Conservation (phyloP, 1,139 yeast species). For the Suhomyces bokatorum region DNA sequence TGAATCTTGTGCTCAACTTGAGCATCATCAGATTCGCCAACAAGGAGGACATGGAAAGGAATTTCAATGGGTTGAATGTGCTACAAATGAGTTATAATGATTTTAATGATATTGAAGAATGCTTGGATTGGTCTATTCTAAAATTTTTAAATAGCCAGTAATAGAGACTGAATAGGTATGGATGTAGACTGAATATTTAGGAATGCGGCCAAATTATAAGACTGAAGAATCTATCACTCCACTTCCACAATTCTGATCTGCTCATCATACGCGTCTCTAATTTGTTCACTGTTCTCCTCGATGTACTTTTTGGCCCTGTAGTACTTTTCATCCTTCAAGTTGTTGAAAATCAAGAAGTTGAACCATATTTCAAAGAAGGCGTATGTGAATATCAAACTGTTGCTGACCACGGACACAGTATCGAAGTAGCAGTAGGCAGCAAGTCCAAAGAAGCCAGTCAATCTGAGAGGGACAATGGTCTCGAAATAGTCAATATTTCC, state of each 20-base stretch:
- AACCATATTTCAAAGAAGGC: slow-evolving; percentile 73
- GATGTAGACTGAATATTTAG: too few relatives aligned
- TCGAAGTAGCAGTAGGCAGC: slow-evolving; percentile 47
- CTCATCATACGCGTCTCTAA: slow-evolving; percentile 31
- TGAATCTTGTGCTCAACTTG: slow-evolving; percentile 37
- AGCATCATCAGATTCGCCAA: slow-evolving; percentile 35
- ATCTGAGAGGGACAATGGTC: slow-evolving; percentile 66
- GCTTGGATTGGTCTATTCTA: slow-evolving; percentile 61
- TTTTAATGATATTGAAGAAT: slow-evolving; percentile 60
- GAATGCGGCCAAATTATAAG: too few relatives aligned
- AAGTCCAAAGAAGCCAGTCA: slow-evolving; percentile 54
- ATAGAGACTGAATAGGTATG: not conserved
- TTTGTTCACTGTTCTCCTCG: slow-evolving; percentile 37
- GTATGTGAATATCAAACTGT: slow-evolving; percentile 61
- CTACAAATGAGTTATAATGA: slow-evolving; percentile 56
- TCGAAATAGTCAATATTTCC: slow-evolving; percentile 61
- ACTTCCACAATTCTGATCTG: slow-evolving; percentile 29
- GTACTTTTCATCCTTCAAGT: slow-evolving; percentile 63
- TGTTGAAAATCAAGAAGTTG: slow-evolving; percentile 61
- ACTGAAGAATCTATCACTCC: not conserved
- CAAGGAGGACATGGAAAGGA: slow-evolving; percentile 29
- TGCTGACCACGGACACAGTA: slow-evolving; percentile 49
- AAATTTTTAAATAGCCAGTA: slow-evolving; percentile 27
- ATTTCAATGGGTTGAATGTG: slow-evolving; percentile 39
- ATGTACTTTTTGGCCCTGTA: slow-evolving; percentile 41